These are phyloP conservation scores for Penicillium simplicissimum DNA, from an alignment of 495 filamentous ascomycete species.

Conservation along the genomic window DNA sequence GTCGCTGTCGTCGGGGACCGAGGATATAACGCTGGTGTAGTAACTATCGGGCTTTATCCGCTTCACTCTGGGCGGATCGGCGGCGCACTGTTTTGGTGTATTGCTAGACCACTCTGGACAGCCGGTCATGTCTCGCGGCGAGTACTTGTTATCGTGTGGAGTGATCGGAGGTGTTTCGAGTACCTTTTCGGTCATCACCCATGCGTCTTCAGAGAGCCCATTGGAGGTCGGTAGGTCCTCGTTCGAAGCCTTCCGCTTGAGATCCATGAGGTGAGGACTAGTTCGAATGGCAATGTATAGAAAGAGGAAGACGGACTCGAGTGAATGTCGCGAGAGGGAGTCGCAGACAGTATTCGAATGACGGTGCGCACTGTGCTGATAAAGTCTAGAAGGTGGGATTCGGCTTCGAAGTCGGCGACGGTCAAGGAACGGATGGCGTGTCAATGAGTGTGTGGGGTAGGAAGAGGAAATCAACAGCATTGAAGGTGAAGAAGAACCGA, in stretches of 20 bases:
- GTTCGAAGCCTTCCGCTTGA: not conserved
- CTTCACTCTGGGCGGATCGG: not conserved
- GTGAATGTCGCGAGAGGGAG: not conserved
- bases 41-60: not conserved
- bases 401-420: not conserved
- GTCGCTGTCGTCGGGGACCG: not conserved
- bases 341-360: not conserved
- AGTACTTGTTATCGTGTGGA: not conserved
- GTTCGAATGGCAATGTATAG: not conserved
- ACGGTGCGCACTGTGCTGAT: not conserved
- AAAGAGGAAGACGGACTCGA: not conserved
- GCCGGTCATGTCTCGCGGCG: not conserved
- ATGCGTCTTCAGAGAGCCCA: not conserved
- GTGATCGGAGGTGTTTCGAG: not conserved
- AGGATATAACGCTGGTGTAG: no score
- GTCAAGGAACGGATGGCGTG: not conserved
- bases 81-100: not conserved
- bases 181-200: not conserved
- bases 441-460: not conserved
- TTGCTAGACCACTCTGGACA: not conserved
- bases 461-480: not conserved
- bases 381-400: not conserved
- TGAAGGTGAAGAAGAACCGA: not conserved
- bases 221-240: not conserved
- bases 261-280: not conserved